Conservation (phyloP, 768 basidiomycete species). For the Trichaptum fuscoviolaceum region DNA sequence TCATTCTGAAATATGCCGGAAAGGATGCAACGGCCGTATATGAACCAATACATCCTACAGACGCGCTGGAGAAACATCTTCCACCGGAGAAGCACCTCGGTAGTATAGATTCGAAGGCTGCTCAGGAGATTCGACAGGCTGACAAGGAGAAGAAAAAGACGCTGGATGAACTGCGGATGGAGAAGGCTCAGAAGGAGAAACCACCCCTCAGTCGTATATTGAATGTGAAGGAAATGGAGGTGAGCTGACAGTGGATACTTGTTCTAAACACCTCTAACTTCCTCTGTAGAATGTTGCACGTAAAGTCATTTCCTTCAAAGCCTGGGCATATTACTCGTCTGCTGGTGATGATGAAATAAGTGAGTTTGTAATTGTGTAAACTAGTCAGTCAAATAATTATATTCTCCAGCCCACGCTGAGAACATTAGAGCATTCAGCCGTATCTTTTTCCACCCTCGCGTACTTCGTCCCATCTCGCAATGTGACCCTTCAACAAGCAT, state of each 20-base stretch:
- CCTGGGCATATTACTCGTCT: conserved; percentile 80
- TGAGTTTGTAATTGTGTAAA: conserved; percentile 29
- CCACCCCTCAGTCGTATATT: conserved; percentile 69
- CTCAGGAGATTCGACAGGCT: conserved; percentile 30
- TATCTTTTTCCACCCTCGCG: conserved; percentile 82
- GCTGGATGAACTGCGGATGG: conserved; percentile 65
- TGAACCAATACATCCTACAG: conserved; percentile 81
- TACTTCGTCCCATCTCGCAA: conserved; percentile 61
- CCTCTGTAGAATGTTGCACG: conserved; percentile 57
- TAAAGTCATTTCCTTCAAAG: conserved; percentile 65
- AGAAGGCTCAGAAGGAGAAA: conserved; percentile 51
- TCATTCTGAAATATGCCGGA: conserved; percentile 82
- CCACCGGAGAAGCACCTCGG: conserved; percentile 71
- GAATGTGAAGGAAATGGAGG: conserved; percentile 81
- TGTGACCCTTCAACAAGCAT: conserved; percentile 70
- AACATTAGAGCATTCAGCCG: conserved; percentile 78
- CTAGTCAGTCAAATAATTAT: conserved; percentile 13
- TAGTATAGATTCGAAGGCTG: conserved; percentile 44
- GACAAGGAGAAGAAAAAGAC: conserved; percentile 45
- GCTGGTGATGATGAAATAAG: conserved; percentile 82
- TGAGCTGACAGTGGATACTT: conserved; percentile 18
- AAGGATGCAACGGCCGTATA: conserved; percentile 75
- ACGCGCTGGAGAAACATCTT: conserved; percentile 69
- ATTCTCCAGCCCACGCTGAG: conserved; percentile 48
- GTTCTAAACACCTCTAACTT: conserved; percentile 2